Base-by-base conservation (phyloP, 192 early-diverging fungal genomes). In the Backusella macrospora region DNA sequence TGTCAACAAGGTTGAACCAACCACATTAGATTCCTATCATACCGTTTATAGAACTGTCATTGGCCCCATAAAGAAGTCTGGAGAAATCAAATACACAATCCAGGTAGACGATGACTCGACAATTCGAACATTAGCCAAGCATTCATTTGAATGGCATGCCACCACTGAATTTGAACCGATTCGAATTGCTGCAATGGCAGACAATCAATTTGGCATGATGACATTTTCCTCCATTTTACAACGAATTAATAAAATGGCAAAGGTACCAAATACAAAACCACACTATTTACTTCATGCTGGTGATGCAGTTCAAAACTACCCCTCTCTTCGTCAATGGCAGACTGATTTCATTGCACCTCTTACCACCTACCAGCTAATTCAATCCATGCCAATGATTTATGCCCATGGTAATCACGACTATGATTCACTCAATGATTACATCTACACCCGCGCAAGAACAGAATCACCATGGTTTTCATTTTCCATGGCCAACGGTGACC, bases 351-450 rank as follows among this genome's bases (percentile, higher is more conserved):
- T 83, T 37, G 82, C 87, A 65, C 92, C 92, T 8, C 47, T 93
- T 37, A 87, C 88, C 1, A 77, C 86, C 45, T 81, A 80, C 71
- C 78, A 72, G 14, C 78, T 88, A n/a, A 83, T 80, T 0, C 91
- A 92, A 77, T 79, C 62, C 0, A 80, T 81, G 8, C 90, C 92
- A 4, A 46, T 90, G 39, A 89, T 91, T 55, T 92, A 90, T 81
- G 87, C 86, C 10, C 92, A 90, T 18, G 92, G 92, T 23, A 93
- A 93, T 76, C 92, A 93, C 68, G 92, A 93, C 64, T 86, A 86
- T 67, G 92, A 93, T 78, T 80, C 81, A 55, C 63, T 71, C 3
- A 76, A 83, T 1, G 68, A 74, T n/a, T 86, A 86, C 37, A 73
- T 71, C 2, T 80, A 85, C 52, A 93, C 91, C 18, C 77, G 78